These are phyloP conservation scores for Neurospora sublineolata DNA, from an alignment of 495 filamentous ascomycete genomes.

Conservation along the genomic window DNA sequence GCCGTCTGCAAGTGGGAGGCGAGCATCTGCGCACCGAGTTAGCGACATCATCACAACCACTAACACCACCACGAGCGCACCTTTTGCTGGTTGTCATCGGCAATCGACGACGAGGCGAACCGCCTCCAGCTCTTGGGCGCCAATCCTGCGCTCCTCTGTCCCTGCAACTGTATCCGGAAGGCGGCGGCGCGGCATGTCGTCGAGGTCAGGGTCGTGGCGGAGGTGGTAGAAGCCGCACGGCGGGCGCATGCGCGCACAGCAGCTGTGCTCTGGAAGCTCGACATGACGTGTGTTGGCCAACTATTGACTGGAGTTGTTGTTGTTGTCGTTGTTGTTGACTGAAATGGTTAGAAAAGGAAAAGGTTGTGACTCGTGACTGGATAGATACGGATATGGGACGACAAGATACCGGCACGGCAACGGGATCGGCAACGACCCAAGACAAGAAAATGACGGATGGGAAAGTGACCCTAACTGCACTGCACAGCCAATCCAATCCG, in stretches of 20 bases:
- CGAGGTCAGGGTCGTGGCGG: slow-evolving; percentile 4
- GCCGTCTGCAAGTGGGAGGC: slow-evolving; percentile 67
- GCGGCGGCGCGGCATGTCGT: slow-evolving; percentile 1
- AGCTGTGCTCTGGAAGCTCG: slow-evolving; percentile 12
- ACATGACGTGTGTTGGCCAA: slow-evolving; percentile 10
- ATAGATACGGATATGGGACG: not conserved
- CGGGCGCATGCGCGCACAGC: slow-evolving; percentile 11
- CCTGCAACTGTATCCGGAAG: slow-evolving; percentile 1
- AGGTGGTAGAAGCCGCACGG: slow-evolving; percentile 2
- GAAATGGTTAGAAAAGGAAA: not conserved
- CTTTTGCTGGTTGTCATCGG: slow-evolving; percentile 54
- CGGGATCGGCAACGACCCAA: not conserved
- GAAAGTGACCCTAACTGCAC: not conserved
- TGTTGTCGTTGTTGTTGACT: not conserved
- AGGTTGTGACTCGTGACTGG: not conserved
- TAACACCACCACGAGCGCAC: slow-evolving; percentile 22
- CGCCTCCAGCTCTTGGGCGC: slow-evolving; percentile 3
- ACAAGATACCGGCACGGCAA: not conserved
- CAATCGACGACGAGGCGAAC: slow-evolving; percentile 38
- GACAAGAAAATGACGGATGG: not conserved
- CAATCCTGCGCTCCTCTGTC: not conserved
- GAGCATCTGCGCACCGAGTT: slow-evolving; percentile 51
- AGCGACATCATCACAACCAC: slow-evolving; percentile 7
- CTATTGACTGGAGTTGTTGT: not conserved
- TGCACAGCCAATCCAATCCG: not conserved